phyloP scores from a whole-genome alignment of 495 filamentous ascomycete species.

The Clohesyomyces aquaticus region DNA sequence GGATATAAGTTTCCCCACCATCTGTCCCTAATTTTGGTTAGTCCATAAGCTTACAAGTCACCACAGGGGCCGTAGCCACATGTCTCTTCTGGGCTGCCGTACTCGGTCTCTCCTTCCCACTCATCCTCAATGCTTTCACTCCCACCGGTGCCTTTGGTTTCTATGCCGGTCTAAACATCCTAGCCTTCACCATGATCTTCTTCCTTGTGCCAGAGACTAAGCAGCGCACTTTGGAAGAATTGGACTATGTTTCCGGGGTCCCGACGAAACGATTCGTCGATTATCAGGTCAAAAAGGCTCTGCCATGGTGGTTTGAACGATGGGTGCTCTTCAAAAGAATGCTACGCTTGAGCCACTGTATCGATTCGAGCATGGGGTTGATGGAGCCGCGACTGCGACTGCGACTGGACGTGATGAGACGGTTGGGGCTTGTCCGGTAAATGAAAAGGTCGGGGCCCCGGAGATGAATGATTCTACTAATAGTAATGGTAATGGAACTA shows the following conservation, averaged over 20 bases:
- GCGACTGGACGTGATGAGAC: too few species aligned
- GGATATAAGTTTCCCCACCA: too few species aligned
- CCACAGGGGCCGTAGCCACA: constrained; percentile 46
- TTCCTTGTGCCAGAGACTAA: constrained; percentile 80
- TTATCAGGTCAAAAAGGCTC: constrained; percentile 58
- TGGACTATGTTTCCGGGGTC: constrained; percentile 47
- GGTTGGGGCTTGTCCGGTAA: too few species aligned
- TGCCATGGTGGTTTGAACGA: constrained; percentile 70
- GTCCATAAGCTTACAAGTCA: too few species aligned
- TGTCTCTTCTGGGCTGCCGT: constrained; percentile 45
- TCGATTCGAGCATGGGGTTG: too few species aligned
- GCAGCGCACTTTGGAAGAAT: constrained; percentile 71
- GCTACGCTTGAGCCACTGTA: not conserved
- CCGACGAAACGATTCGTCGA: constrained; percentile 41
- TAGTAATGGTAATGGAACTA: too few species aligned
- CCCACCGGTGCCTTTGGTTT: constrained; percentile 53
- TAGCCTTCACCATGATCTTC: constrained; percentile 72
- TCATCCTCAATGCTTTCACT: constrained; percentile 39
- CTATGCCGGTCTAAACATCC: constrained; percentile 70
- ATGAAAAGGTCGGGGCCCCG: too few species aligned
- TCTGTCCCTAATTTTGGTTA: too few species aligned
- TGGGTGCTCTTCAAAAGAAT: too few species aligned
- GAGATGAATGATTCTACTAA: too few species aligned
- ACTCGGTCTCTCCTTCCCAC: constrained; percentile 43
- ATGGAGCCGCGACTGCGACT: too few species aligned